Evolutionary conservation across 768 basidiomycete species (phyloP), one percentile per base, ranked within the genome.

Genomic region (Podaxis mareebaensis): DNA sequence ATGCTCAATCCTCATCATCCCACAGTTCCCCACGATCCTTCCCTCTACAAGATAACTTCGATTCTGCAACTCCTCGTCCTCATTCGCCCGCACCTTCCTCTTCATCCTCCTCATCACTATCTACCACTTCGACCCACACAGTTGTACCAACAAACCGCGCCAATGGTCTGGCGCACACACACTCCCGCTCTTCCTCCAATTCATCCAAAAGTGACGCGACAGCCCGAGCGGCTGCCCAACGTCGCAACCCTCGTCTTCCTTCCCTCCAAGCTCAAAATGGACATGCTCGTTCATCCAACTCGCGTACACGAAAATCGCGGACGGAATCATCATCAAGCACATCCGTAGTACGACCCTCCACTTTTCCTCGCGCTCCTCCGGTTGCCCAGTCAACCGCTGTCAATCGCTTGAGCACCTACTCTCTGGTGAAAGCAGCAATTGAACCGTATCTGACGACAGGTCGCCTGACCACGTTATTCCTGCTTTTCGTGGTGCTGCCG

Each of bases 121-220:
- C 90, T 0, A 90, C 89, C 7, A 80, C 83, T 2, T 92, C 90
- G 0, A 90, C 87, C 26, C 88, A 87, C 66, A 92, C 91, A 3
- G 80, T 86, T 2, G 86, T 89, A 22, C 90, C 90, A 15, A 69
- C 76, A 1, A 78, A 81, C 42, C 79, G 76, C 22, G 2, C 33
- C 12, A 57, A 57, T 38, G 61, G 61, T 3, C 30, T 39, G 5
- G 12, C 36, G 7, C 67, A 1, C 39, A 73, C 71, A 6, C 51
- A 22, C 68, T 62, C 38, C 73, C 64, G 60, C 70, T 66, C 74
- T 62, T 61, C 76, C 49, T 74, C 77, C n/a, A 66, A 66, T 26
- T 79, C 79, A 36, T 72, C 76, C 3, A 69, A 73, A 22, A 79
- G 80, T 78, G 2, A 75, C 71, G 59, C 73, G 64, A 63, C 61